phyloP scores from a whole-genome alignment of 2,329 filamentous ascomycete genomes.

The Zymoseptoria pseudotritici region DNA sequence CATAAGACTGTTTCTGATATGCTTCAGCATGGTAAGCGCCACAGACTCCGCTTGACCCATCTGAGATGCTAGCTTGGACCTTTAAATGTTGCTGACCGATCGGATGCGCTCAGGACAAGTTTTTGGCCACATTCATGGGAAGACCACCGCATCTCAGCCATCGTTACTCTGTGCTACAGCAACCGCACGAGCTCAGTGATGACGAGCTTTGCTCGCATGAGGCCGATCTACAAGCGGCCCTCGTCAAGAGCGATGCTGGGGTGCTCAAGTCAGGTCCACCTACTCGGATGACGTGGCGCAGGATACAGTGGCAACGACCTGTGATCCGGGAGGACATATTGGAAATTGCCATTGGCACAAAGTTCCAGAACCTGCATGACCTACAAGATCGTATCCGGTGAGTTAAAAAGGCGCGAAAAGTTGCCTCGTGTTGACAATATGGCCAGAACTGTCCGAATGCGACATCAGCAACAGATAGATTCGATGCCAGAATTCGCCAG shows the following conservation, averaged over 20 bases:
- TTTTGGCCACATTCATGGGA: conserved; percentile 19
- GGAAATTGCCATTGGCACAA: conserved; percentile 12
- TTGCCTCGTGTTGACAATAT: not conserved
- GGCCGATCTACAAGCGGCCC: conserved; percentile 3
- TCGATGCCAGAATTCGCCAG: conserved; percentile 10
- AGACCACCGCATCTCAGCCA: conserved; percentile 17
- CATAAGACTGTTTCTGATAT: conserved; percentile 14
- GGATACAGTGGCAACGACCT: conserved; percentile 2
- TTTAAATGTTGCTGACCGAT: not conserved
- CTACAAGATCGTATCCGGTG: conserved; percentile 8
- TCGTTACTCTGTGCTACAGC: conserved; percentile 9
- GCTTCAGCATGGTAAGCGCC: conserved; percentile 10
- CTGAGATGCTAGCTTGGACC: no score
- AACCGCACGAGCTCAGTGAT: conserved; percentile 12
- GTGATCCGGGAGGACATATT: conserved; percentile 14
- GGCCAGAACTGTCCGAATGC: conserved; percentile 4
- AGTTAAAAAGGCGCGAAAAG: not conserved
- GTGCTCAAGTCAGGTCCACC: conserved; percentile 5
- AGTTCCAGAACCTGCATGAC: not conserved
- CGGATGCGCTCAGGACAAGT: conserved; percentile 12
- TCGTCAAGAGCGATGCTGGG: conserved; percentile 5
- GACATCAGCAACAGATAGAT: conserved; percentile 6
- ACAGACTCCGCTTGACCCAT: not conserved
- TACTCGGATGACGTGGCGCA: conserved; percentile 14
- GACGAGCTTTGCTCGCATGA: conserved; percentile 6